Percentiles rank a stretch among this genome's conserved stretches.
Conservation (phyloP, 2,329 filamentous ascomycete species). For the Aureobasidium sp. region DNA sequence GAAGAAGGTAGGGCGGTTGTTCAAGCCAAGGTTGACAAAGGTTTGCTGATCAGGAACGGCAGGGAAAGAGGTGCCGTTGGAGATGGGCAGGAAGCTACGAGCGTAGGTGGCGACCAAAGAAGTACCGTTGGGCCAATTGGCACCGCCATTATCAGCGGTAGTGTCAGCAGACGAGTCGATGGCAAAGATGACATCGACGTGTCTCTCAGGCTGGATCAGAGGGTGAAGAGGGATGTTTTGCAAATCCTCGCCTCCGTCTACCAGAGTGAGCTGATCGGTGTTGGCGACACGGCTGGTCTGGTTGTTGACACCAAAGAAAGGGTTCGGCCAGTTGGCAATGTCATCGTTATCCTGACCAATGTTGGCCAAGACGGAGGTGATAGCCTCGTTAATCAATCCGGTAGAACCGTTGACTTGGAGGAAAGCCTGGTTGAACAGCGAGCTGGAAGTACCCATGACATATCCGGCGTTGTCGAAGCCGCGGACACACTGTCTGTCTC, state of each 20-base stretch:
- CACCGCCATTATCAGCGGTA: constrained; percentile 29
- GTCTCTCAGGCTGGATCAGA: constrained; percentile 63
- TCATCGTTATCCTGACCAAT: constrained; percentile 59
- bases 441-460: constrained; percentile 78
- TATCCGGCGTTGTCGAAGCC: constrained; percentile 80
- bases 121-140: constrained; percentile 71
- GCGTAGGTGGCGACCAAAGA: constrained; percentile 67
- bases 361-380: constrained; percentile 40
- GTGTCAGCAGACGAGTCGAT: constrained; percentile 73
- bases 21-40: constrained; percentile 70
- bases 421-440: constrained; percentile 75
- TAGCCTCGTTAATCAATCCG: constrained; percentile 26
- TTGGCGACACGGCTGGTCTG: constrained; percentile 52
- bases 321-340: constrained; percentile 73
- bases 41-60: constrained; percentile 66
- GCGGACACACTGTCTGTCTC: constrained; percentile 55
- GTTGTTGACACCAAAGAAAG: constrained; percentile 62
- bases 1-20: constrained; percentile 71
- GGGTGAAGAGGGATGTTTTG: constrained; percentile 77
- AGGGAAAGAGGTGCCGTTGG: constrained; percentile 66
- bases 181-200: constrained; percentile 74
- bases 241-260: constrained; percentile 70
- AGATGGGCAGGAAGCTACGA: constrained; percentile 52
- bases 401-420: constrained; percentile 52
- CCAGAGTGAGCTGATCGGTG: constrained; percentile 55